Evolutionary conservation across 2,329 filamentous ascomycete species (phyloP), one percentile per base, ranked within the genome.

Genomic region (Cryphonectria carpinicola): DNA sequence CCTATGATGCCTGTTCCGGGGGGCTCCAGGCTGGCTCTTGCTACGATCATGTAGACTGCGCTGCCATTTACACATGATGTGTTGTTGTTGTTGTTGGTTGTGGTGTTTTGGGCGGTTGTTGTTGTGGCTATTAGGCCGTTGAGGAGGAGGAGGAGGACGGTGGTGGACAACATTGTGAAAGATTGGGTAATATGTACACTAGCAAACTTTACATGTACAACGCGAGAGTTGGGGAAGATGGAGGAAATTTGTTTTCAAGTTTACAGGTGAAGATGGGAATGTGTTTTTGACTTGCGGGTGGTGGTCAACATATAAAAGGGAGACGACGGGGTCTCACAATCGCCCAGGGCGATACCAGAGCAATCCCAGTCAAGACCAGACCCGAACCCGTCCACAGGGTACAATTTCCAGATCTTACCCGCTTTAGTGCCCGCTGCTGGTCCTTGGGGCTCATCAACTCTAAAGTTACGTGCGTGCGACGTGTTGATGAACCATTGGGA

Each of bases 11-110:
- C 76, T 28, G 73, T 39, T 1, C 76, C 76, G 0, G 72, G 66
- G 5, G 66, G 28, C 65, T 78, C 76, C 19, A 63, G 72, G 25
- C 71, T 74, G 43, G 75, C 76, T 11, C 76, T 71, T 13, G 76
- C 76, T 19, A 77, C 73, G 41, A 78, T 75, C 67, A 78, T 64
- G 65, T 76, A 74, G 1, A 78, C 43, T 28, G 75, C 76, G 1
- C 70, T 70, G 19, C 73, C 74, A 61, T 74, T 74, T 5, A 67
- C 68, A 37, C 70, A 71, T 32, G 63, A 28, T 64, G 68, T 63
- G 3, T 65, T 71, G 35, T 37, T 63, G 3, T 65, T n/a, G n/a
- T n/a, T 71, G 35, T 37, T 32, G 14, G 68, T 60, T 7, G 67
- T 58, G 58, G 65, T 52, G 2, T 65, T 71, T 43, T 46, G 49